Evolutionary conservation across 2,329 filamentous ascomycete genomes (phyloP).

Genomic region (Monosporascus sp.): DNA sequence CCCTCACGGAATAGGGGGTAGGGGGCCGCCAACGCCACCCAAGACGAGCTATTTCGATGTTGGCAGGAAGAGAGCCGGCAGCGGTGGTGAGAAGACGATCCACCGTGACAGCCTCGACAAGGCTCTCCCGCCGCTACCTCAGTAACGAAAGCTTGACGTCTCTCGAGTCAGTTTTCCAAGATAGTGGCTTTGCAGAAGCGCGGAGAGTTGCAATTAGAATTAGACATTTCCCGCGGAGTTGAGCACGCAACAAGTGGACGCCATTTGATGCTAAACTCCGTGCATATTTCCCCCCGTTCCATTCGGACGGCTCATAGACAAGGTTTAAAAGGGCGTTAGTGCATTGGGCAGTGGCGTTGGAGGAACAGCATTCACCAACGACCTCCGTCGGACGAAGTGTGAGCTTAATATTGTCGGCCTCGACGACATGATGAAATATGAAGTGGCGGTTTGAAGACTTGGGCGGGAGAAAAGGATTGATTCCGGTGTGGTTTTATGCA

Average conservation of each 20-base stretch:
- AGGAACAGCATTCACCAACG: not conserved
- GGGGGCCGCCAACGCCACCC: constrained; percentile 42
- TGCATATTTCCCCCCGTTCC: not conserved
- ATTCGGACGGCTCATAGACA: not conserved
- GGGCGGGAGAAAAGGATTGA: no score
- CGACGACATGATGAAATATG: no score
- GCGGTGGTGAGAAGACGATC: constrained; percentile 25
- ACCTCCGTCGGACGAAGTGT: no score
- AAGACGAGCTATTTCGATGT: constrained; percentile 34
- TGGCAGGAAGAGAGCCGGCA: constrained; percentile 21
- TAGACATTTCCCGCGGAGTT: no score
- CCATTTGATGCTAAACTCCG: not conserved
- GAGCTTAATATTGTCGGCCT: no score
- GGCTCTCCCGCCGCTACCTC: constrained; percentile 52
- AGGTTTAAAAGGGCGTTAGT: not conserved
- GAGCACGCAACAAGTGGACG: not conserved
- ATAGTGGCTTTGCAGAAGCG: no score
- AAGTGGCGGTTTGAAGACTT: no score
- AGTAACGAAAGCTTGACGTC: constrained; percentile 3
- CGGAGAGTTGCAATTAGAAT: no score
- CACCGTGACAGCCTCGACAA: constrained; percentile 57
- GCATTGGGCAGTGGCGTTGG: not conserved
- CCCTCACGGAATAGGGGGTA: constrained; percentile 25
- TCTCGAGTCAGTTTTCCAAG: not conserved
- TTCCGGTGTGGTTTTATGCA: no score